phyloP scores from a whole-genome alignment of 768 basidiomycete genomes.

The Gelatoporia subvermispora region DNA sequence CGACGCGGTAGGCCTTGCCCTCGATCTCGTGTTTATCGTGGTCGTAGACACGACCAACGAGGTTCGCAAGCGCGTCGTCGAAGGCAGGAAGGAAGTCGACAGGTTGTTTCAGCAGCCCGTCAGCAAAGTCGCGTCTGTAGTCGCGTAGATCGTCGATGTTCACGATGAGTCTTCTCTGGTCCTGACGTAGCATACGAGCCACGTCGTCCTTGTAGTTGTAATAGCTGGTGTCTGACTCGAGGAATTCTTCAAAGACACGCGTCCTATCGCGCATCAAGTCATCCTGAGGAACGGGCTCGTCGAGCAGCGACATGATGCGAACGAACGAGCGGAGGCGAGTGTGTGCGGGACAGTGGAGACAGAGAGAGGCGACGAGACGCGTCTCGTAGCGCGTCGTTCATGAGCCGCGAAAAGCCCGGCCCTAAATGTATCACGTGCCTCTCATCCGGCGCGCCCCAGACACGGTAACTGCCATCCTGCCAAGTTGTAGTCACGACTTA shows the following conservation, averaged over 20 bases:
- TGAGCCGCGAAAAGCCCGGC: slow-evolving; percentile 27
- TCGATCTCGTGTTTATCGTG: slow-evolving; percentile 76
- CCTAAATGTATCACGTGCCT: slow-evolving; percentile 20
- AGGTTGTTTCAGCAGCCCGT: slow-evolving; percentile 70
- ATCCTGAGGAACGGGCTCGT: slow-evolving; percentile 58
- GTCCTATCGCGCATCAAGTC: slow-evolving; percentile 75
- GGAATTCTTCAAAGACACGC: slow-evolving; percentile 79
- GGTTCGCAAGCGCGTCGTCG: slow-evolving; percentile 72
- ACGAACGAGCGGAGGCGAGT: slow-evolving; percentile 1
- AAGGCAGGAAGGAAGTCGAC: slow-evolving; percentile 84
- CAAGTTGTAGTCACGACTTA: too few relatives aligned
- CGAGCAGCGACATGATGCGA: slow-evolving; percentile 31
- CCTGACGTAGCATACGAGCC: slow-evolving; percentile 72
- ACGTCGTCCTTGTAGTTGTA: slow-evolving; percentile 88
- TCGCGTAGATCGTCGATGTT: slow-evolving; percentile 95
- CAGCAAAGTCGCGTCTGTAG: slow-evolving; percentile 81
- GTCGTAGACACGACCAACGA: slow-evolving; percentile 73
- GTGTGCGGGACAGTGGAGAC: slow-evolving; percentile 2
- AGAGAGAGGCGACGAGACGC: slow-evolving; percentile 15
- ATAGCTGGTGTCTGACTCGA: slow-evolving; percentile 58
- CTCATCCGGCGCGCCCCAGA: too few relatives aligned
- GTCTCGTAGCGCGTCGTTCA: slow-evolving; percentile 11
- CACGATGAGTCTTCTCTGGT: slow-evolving; percentile 84
- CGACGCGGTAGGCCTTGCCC: slow-evolving; percentile 79
- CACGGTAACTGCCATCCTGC: too few relatives aligned